Base-by-base conservation (phyloP, 2,329 filamentous ascomycete species). In the Coniochaeta ligniaria region DNA sequence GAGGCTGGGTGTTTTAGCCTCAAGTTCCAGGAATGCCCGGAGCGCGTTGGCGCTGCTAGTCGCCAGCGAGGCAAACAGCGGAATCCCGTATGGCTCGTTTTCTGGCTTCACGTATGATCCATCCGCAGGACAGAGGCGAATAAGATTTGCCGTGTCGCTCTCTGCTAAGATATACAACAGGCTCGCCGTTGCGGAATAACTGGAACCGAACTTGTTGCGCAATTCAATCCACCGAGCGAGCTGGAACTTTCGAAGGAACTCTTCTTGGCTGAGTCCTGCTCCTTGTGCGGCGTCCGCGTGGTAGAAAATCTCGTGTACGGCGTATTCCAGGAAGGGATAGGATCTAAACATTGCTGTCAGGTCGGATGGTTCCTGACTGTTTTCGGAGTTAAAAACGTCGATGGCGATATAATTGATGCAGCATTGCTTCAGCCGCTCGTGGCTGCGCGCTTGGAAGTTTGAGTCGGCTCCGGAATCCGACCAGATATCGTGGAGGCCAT, bases 391-490 rank as follows among this genome's bases (percentile, higher is more conserved):
- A 66, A 33, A 33, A 33, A 9, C 31, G 31, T 33, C 41, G 17
- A 45, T 17, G 16, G 16, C 63, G 9, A 62, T 35, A 26, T 62
- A 59, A 2, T 16, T 28, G 38, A 60, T 17, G 36, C 63, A 64
- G 45, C 62, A 63, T 16, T 64, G 17, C 55, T 61, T 63, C 6
- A 67, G 59, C 43, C 22, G 50, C 6, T 65, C 63, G 24, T 67
- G 64, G 28, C 63, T 65, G 5, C 31, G 31, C 9, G 31, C 31
- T 5, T n/a, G n/a, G 6, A 59, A 58, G 24, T 60, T 43, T 50
- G 64, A 60, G 36, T 61, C 58, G 26, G 26, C 43, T 24, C 60
- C 60, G 2, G 62, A 26, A 17, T 60, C 58, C 5, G 52, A 17
- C 65, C 63, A 66, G 12, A 64, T 14, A 1, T 58, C 43, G 11